Base-by-base conservation (phyloP, 78 protist genomes). In the Pelomyxa schiedti region DNA sequence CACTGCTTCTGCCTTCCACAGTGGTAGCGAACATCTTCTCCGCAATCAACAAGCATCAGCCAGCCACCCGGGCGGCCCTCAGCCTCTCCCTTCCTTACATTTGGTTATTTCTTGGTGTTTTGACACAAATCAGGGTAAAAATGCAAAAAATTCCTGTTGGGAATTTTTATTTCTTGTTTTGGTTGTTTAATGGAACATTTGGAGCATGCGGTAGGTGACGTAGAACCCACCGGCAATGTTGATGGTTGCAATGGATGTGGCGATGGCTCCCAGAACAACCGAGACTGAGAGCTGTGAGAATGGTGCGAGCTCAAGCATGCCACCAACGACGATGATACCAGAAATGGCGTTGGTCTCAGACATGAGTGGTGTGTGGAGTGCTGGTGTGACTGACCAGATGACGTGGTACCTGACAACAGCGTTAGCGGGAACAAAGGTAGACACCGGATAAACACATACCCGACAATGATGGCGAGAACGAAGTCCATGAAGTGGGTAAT, bases 281-380 rank as follows among this genome's bases (percentile, higher is more conserved):
- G 40, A 24, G 0, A 77, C 82, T 0, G 53, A 24, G n/a, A 90
- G 90, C 24, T 75, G 22, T 26, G 64, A 28, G 5, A 82, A 86
- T 64, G 86, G 75, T 35, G 81, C 89, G 77, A 82, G 72, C 71
- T 69, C 39, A 43, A 86, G 78, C 70, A 97, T 36, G 32, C 99
- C 99, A 3, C 97, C 98, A 29, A 89, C 82, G 1, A 91, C 91
- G 2, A 94, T 89, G 70, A 96, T 83, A 67, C 99, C 99, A 26
- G 95, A 89, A 69, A 97, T 80, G 66, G 99, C 99, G 79, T 97
- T 97, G 70, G 98, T 97, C 42, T 93, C 92, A 0, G 95, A 66
- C 98, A 97, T 95, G 28, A 97, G 86, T 8, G 98, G 99, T 24
- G 97, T 72, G 83, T 97, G 99, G 9, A 97, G 95, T 0, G 98